phyloP scores from a whole-genome alignment of 1,284 basidiomycete species.

The Takashimella koratensis region DNA sequence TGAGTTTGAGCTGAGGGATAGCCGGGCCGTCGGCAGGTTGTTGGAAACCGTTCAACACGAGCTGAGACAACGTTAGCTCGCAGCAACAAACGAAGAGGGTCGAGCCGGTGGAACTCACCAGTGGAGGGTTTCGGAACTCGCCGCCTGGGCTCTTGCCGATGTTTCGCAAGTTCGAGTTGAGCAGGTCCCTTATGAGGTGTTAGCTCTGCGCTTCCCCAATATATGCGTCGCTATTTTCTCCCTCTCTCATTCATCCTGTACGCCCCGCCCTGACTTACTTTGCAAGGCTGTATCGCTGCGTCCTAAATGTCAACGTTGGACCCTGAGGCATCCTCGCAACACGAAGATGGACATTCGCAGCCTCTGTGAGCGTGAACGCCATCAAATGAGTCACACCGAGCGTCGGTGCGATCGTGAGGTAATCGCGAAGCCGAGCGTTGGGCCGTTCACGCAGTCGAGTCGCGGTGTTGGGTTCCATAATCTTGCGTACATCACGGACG shows the following conservation, averaged over 20 bases:
- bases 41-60: slow-evolving; percentile 53
- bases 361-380: slow-evolving; percentile 81
- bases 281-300: slow-evolving; percentile 87
- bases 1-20: slow-evolving; percentile 51
- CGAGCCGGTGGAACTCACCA: slow-evolving; percentile 25
- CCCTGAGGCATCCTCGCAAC: slow-evolving; percentile 87
- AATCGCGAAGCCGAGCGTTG: slow-evolving; percentile 91
- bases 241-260: no score
- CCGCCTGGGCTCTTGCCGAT: slow-evolving; percentile 46
- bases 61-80: slow-evolving; percentile 25
- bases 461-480: slow-evolving; percentile 98
- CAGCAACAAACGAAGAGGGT: no score
- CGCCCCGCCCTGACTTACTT: slow-evolving; percentile 52
- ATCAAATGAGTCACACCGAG: slow-evolving; percentile 90
- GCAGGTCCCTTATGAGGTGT: slow-evolving; percentile 45
- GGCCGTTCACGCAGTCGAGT: slow-evolving; percentile 82
- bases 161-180: slow-evolving; percentile 43
- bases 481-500: slow-evolving; percentile 85
- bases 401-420: slow-evolving; percentile 84
- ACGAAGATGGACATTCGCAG: slow-evolving; percentile 73
- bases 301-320: slow-evolving; percentile 88
- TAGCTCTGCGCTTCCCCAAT: no score
- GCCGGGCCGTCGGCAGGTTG: slow-evolving; percentile 48
- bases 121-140: slow-evolving; percentile 49
- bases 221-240: no score